Conservation (phyloP, 1,284 basidiomycete species). For the Retiboletus flavoniger region DNA sequence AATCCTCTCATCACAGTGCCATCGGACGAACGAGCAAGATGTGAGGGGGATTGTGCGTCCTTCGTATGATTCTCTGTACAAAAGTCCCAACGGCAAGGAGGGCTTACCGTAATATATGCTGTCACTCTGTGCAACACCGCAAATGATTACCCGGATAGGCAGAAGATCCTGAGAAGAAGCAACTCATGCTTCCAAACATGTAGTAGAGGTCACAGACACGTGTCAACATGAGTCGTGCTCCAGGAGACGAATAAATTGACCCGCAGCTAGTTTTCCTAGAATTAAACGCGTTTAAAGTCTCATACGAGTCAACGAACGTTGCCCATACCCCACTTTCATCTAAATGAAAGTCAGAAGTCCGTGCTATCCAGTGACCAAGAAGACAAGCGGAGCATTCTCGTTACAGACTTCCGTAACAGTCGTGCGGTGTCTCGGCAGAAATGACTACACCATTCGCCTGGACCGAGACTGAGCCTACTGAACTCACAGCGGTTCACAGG, state of each 20-base stretch:
- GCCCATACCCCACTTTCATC: background rate
- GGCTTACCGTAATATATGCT: background rate
- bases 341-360: background rate
- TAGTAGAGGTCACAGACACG: background rate
- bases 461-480: background rate
- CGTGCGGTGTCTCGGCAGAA: background rate
- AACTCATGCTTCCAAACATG: background rate
- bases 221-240: background rate
- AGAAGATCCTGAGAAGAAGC: too few species aligned
- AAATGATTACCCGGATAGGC: background rate
- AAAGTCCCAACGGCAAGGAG: background rate
- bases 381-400: background rate
- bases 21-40: background rate
- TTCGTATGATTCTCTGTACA: background rate
- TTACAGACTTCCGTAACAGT: background rate
- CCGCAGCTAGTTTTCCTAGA: too few species aligned
- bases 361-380: background rate
- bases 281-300: too few species aligned
- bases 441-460: background rate
- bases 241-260: background rate
- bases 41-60: background rate
- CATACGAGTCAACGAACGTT: too few species aligned
- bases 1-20: constrained; percentile 4
- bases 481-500: background rate
- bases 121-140: background rate